Percentiles rank a stretch among this genome's conserved stretches.
phyloP scores from a whole-genome alignment of 768 basidiomycete species.

The Mycena crocata region DNA sequence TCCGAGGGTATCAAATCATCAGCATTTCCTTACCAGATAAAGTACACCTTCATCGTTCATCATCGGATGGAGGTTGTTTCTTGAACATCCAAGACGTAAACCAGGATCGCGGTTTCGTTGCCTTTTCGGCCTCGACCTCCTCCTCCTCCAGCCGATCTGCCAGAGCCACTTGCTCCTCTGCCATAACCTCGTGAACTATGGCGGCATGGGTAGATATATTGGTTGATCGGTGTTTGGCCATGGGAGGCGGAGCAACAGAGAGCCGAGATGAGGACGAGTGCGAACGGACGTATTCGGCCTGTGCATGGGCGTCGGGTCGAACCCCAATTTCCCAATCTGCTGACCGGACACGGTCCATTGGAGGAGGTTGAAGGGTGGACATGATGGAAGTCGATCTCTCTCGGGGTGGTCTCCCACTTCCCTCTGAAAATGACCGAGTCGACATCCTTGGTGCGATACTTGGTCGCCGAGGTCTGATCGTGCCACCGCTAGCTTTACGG shows the following conservation, averaged over 20 bases:
- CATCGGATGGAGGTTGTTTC: conserved; percentile 38
- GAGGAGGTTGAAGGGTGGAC: conserved; percentile 47
- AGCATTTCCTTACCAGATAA: conserved; percentile 29
- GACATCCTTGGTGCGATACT: conserved; percentile 40
- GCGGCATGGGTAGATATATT: conserved; percentile 72
- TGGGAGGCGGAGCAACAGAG: conserved; percentile 43
- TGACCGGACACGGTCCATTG: conserved; percentile 44
- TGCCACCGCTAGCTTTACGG: conserved; percentile 51
- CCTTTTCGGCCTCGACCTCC: conserved; percentile 60
- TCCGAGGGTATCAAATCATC: conserved; percentile 53
- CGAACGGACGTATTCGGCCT: conserved; percentile 54
- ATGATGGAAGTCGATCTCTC: conserved; percentile 52
- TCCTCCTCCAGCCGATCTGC: conserved; percentile 67
- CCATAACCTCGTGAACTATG: conserved; percentile 74
- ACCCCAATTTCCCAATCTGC: conserved; percentile 49
- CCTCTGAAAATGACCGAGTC: conserved; percentile 49
- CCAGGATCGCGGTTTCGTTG: conserved; percentile 64
- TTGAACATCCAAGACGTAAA: conserved; percentile 76
- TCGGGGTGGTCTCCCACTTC: conserved; percentile 35
- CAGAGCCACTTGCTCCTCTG: conserved; percentile 73
- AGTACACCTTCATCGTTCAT: conserved; percentile 43
- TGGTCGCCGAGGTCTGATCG: conserved; percentile 43
- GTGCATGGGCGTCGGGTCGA: conserved; percentile 58
- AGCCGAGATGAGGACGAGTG: conserved; percentile 51
- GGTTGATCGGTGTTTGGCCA: conserved; percentile 42